Percentiles rank a stretch among this genome's conserved stretches.
Conservation (phyloP, 768 basidiomycete genomes). For the Termitomyces sp. region DNA sequence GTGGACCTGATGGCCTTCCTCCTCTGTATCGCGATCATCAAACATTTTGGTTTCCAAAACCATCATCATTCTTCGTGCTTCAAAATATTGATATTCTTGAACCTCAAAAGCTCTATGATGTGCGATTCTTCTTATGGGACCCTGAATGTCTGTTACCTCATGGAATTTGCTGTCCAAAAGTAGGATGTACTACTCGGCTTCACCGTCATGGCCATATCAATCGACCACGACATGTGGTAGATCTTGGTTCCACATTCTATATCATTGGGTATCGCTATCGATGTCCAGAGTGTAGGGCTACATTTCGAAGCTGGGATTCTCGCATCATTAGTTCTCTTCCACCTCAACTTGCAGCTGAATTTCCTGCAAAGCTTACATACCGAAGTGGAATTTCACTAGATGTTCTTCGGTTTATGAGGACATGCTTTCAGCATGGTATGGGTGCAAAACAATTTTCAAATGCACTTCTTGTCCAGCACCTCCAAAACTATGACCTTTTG, state of each 20-base stretch:
- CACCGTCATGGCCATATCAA: background rate
- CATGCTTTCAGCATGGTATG: background rate
- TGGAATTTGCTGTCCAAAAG: background rate
- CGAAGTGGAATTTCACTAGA: background rate
- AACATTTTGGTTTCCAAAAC: too few species aligned
- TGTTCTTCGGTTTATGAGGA: background rate
- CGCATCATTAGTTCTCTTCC: background rate
- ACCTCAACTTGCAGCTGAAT: background rate
- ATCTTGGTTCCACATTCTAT: background rate
- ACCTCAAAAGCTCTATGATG: background rate
- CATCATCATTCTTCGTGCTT: too few species aligned
- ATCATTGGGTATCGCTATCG: background rate
- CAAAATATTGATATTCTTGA: too few species aligned
- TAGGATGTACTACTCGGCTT: background rate
- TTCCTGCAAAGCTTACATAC: background rate
- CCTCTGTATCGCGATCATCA: too few species aligned
- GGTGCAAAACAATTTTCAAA: background rate
- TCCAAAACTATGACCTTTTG: background rate
- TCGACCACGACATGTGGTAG: background rate
- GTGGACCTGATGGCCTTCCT: too few species aligned
- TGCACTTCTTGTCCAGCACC: background rate
- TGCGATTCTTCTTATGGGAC: background rate
- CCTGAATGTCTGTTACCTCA: background rate
- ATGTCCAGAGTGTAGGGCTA: background rate
- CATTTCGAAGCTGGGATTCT: background rate